phyloP scores from a whole-genome alignment of 2,329 filamentous ascomycete species.

The Orbilia javanica region DNA sequence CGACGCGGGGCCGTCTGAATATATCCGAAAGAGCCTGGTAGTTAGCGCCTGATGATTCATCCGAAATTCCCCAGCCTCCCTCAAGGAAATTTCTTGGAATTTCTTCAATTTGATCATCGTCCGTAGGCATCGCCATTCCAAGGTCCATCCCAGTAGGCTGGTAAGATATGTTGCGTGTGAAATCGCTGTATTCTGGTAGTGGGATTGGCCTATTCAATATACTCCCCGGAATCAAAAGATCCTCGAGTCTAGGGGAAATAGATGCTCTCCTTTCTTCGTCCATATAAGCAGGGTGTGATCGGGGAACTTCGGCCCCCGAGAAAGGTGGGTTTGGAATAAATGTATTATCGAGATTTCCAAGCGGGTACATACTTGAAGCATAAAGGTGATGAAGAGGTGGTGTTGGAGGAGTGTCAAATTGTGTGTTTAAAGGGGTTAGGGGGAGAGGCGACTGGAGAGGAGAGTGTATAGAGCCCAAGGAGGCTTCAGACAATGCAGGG shows the following conservation, averaged over 20 bases:
- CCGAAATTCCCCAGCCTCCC: conserved; percentile 34
- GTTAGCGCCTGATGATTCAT: conserved; percentile 17
- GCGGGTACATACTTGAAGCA: conserved; percentile 38
- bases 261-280: conserved; percentile 48
- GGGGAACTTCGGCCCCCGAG: conserved; percentile 47
- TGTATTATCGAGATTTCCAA: conserved; percentile 45
- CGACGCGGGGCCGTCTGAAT: conserved; percentile 67
- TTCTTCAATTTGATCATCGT: conserved; percentile 71
- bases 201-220: conserved; percentile 66
- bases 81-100: conserved; percentile 66
- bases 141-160: conserved; percentile 44
- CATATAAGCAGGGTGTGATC: conserved; percentile 51
- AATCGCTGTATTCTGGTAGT: conserved; percentile 62
- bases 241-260: conserved; percentile 67
- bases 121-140: conserved; percentile 56
- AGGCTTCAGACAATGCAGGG: conserved; percentile 47
- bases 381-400: conserved; percentile 54
- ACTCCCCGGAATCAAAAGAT: conserved; percentile 68
- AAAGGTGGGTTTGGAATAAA: conserved; percentile 47
- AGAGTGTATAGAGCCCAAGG: conserved; percentile 46
- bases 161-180: conserved; percentile 34
- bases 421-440: conserved; percentile 46
- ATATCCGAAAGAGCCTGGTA: conserved; percentile 62
- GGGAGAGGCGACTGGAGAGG: conserved; percentile 52
- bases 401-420: conserved; percentile 50